phyloP scores from a whole-genome alignment of 805 yeast genomes.

The Nakazawaea siamensis region DNA sequence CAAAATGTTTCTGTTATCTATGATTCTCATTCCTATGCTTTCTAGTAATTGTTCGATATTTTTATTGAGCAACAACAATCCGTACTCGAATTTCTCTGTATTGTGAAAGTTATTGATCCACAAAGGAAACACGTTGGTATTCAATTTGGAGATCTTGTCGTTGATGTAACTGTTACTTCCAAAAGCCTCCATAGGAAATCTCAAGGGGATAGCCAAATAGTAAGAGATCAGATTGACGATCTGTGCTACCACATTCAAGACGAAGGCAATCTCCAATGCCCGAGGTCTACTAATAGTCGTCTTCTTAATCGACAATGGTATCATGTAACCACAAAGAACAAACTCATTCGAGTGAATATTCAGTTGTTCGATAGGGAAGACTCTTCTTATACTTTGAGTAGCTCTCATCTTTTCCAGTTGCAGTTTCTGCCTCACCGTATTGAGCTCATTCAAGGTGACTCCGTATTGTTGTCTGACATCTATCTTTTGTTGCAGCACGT shows the following conservation, averaged over 20 bases:
- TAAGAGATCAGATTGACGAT: constrained; percentile 29
- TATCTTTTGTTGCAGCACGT: not conserved
- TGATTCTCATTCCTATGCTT: constrained; percentile 18
- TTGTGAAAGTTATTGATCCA: constrained; percentile 25
- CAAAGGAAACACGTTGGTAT: constrained; percentile 35
- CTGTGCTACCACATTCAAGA: constrained; percentile 39
- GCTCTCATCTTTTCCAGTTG: constrained; percentile 3
- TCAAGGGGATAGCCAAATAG: constrained; percentile 34
- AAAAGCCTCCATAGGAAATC: constrained; percentile 39
- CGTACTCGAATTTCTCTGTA: constrained; percentile 40
- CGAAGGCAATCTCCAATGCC: constrained; percentile 35
- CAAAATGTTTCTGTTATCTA: constrained; percentile 23
- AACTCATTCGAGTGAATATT: constrained; percentile 10
- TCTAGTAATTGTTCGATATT: constrained; percentile 37
- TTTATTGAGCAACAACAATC: constrained; percentile 33
- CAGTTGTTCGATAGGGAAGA: constrained; percentile 11
- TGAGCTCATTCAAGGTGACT: constrained; percentile 3
- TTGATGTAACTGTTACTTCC: constrained; percentile 41
- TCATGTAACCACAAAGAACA: constrained; percentile 4
- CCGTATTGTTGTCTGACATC: constrained; percentile 1
- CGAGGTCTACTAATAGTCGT: constrained; percentile 19
- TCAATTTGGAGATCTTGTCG: constrained; percentile 37
- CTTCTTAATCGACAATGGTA: constrained; percentile 5
- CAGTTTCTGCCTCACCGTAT: constrained; percentile 5
- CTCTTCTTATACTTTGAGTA: constrained; percentile 1